Evolutionary conservation across 108 stramenopile species (phyloP), one percentile per base, ranked within the genome.

Genomic region (Asterionellopsis glacialis): DNA sequence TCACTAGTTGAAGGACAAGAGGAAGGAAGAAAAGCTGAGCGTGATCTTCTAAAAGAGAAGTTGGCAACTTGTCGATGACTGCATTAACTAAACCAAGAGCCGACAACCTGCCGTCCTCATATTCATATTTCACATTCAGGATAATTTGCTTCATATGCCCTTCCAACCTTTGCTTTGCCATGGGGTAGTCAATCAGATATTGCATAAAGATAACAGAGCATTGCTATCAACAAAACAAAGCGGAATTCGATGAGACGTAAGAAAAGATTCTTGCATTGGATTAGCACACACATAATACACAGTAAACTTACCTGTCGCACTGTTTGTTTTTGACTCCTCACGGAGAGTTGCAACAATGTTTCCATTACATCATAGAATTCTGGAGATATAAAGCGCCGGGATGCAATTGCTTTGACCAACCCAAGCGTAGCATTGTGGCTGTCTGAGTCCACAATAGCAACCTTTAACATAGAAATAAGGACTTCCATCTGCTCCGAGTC

Each of bases 281-380:
- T 27, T 50, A 18, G 23, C 16, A 65, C 40, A n/a, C n/a, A 58
- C 18, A 40, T 14, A 54, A 28, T 51, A 9, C 22, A 44, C 41
- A 15, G 0, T 43, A 9, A 10, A 55, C 87, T 75, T 73, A 85
- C 83, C 80, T 84, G 59, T 25, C 90, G 87, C 21, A 94, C 61
- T 10, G 83, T 54, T 18, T 65, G 58, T 45, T 84, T 87, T 16
- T 82, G 85, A 63, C 93, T 94, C 41, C 84, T 82, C 21, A 93
- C 91, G 9, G 81, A 65, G 14, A 91, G 72, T 62, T 87, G 73
- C 45, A 91, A 68, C 33, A 91, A 74, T 14, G 64, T 67, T 33
- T 93, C 94, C 85, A 92, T 91, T 44, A 95, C 61, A 59, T 95
- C 94, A 59, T 93, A 95, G 39, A 93, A 64, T 61, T 90, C 89